Percentiles rank a stretch among this genome's conserved stretches.
Evolutionary conservation across 2,329 filamentous ascomycete genomes (phyloP).

Genomic region (Sporothrix mexicana): DNA sequence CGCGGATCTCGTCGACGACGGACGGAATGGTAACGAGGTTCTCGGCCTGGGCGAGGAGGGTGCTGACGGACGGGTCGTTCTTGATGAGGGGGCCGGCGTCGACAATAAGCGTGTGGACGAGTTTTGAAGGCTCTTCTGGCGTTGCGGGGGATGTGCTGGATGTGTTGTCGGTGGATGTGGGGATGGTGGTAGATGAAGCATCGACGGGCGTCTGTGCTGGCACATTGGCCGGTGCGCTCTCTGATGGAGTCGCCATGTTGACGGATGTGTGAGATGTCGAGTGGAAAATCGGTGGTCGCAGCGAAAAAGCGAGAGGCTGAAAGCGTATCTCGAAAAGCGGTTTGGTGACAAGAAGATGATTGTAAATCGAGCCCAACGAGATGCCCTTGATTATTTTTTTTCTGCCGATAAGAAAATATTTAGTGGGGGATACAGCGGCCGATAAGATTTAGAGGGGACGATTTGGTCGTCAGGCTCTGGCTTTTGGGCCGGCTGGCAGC

Average conservation of each 20-base stretch:
- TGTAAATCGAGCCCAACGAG: constrained; percentile 23
- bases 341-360: background rate
- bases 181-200: background rate
- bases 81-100: constrained; percentile 94
- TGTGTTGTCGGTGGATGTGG: constrained; percentile 3
- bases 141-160: background rate
- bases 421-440: constrained; percentile 1
- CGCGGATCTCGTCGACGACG: constrained; percentile 86
- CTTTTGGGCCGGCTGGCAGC: background rate
- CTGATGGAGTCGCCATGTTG: constrained; percentile 7
- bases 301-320: background rate
- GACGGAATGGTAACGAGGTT: constrained; percentile 81
- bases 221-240: constrained; percentile 22
- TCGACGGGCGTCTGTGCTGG: constrained; percentile 5
- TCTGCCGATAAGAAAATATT: constrained; percentile 30
- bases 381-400: constrained; percentile 26
- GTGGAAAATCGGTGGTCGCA: background rate
- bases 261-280: no score
- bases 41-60: constrained; percentile 77
- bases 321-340: background rate
- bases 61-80: constrained; percentile 85
- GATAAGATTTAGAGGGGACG: constrained; percentile 12
- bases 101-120: constrained; percentile 81
- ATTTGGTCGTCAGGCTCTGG: background rate
- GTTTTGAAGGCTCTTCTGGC: constrained; percentile 55